Evolutionary conservation across 139 green algal species (phyloP).

Genomic region (Micromonas pusilla): DNA sequence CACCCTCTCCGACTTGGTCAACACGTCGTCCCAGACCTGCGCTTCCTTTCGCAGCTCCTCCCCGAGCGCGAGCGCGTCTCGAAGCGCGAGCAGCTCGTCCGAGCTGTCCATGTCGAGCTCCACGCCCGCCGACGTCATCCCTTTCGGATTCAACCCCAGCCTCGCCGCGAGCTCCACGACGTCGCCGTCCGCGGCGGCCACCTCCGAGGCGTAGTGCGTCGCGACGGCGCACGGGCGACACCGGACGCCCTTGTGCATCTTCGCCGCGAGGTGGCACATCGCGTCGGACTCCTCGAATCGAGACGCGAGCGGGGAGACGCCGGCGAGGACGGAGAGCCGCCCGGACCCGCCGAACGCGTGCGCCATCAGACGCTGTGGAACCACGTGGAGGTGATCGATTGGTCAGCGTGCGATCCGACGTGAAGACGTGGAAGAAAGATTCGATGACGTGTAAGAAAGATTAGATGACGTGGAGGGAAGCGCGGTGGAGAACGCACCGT

Average conservation of each 20-base stretch:
- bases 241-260: background rate
- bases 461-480: no score
- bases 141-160: background rate
- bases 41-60: background rate
- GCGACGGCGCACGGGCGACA: no score
- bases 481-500: no score
- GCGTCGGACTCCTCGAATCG: background rate
- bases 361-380: background rate
- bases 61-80: background rate
- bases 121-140: background rate
- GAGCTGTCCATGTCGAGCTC: background rate
- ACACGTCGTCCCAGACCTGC: no score
- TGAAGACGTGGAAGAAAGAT: no score
- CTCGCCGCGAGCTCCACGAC: background rate
- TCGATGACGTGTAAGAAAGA: no score
- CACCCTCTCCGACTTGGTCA: no score
- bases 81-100: background rate
- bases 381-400: no score
- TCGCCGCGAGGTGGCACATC: background rate
- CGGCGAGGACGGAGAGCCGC: background rate
- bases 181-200: background rate
- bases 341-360: background rate
- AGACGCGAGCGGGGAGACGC: background rate
- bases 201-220: background rate
- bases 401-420: no score